These are phyloP conservation scores for Phytopythium boreale DNA, from an alignment of 352 stramenopile species.

Conservation along the genomic window DNA sequence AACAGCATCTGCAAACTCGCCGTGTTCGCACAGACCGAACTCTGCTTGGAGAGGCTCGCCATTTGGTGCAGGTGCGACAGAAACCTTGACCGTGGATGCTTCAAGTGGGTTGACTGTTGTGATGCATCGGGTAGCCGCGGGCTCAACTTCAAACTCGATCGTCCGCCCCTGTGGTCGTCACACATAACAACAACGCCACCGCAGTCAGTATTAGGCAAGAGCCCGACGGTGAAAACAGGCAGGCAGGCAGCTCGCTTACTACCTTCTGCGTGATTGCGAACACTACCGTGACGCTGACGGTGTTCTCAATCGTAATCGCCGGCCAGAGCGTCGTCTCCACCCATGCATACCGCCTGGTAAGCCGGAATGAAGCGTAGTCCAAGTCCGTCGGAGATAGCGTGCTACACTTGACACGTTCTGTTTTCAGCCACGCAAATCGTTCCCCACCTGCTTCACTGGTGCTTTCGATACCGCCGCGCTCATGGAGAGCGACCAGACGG, in stretches of 20 bases:
- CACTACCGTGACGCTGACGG: conserved; percentile 19
- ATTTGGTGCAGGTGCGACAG: not conserved
- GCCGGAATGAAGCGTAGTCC: conserved; percentile 32
- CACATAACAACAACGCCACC: not conserved
- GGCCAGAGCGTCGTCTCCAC: conserved; percentile 49
- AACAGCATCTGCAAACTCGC: not conserved
- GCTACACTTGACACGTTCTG: conserved; percentile 30
- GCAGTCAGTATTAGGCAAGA: not conserved
- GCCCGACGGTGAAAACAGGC: not conserved
- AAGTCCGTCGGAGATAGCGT: conserved; percentile 46
- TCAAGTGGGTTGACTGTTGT: conserved; percentile 2
- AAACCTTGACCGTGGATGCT: not conserved
- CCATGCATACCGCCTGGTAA: conserved; percentile 47
- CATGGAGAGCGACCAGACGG: conserved; percentile 2
- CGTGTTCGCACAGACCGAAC: not conserved
- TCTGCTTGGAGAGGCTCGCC: not conserved
- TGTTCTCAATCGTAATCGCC: conserved; percentile 40
- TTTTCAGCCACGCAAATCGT: conserved; percentile 36
- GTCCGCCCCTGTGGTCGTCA: not conserved
- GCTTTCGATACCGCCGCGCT: not conserved
- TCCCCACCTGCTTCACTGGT: not conserved
- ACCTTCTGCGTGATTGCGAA: conserved; percentile 44
- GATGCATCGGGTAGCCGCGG: not conserved
- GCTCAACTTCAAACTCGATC: not conserved
- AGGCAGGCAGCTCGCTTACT: not conserved